Conservation (phyloP, 2,329 filamentous ascomycete genomes). For the Penicillium polonicum region DNA sequence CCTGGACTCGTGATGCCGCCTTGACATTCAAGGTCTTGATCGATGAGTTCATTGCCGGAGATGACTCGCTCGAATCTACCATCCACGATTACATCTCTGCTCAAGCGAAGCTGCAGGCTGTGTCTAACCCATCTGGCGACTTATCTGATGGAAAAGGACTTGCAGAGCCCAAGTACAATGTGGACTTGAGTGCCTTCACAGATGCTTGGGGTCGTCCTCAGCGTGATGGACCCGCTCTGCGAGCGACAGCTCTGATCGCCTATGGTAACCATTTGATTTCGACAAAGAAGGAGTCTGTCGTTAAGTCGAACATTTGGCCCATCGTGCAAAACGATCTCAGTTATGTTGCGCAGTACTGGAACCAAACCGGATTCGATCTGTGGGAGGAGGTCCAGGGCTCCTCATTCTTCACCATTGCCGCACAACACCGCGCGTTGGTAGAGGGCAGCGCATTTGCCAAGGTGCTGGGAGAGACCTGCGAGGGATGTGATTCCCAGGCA, state of each 20-base stretch:
- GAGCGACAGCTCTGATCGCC: neutral
- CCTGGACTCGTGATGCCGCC: constrained; percentile 1
- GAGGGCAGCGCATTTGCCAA: neutral
- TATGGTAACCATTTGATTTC: neutral
- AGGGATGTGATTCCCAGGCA: neutral
- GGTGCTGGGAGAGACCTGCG: neutral
- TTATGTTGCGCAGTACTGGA: constrained; percentile 20
- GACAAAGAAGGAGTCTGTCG: neutral
- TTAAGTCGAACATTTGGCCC: neutral
- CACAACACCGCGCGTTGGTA: constrained; percentile 11
- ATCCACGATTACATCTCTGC: neutral
- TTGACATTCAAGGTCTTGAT: neutral
- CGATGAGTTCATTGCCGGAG: neutral
- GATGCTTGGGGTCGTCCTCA: neutral
- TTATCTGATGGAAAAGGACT: neutral
- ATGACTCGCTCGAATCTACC: neutral
- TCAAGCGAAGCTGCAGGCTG: neutral
- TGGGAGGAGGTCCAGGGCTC: constrained; percentile 17
- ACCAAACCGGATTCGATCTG: constrained; percentile 18
- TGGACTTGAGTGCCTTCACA: neutral
- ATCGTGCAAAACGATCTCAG: constrained; percentile 12
- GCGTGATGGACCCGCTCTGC: neutral
- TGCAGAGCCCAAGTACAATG: neutral
- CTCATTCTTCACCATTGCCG: constrained; percentile 19
- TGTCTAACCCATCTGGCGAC: neutral